Evolutionary conservation across 805 yeast genomes (phyloP).

Genomic region (Yarrowia sp.): DNA sequence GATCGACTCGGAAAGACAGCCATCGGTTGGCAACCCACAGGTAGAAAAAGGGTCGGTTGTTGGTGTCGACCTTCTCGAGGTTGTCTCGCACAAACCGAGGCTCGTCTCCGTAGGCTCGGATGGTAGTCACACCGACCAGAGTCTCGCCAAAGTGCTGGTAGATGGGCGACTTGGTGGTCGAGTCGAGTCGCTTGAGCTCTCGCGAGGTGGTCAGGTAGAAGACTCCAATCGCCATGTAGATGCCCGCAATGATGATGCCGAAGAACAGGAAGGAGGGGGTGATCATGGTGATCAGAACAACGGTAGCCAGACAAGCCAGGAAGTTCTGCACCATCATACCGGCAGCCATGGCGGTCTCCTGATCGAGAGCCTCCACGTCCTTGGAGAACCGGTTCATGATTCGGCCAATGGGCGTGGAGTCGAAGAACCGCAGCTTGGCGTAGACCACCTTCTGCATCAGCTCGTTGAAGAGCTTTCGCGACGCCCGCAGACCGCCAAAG

Average conservation of each 20-base stretch:
- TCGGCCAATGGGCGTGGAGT: slow-evolving; percentile 92
- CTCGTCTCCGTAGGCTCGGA: slow-evolving; percentile 94
- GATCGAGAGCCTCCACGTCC: slow-evolving; percentile 88
- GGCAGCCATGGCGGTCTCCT: slow-evolving; percentile 58
- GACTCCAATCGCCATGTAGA: slow-evolving; percentile 65
- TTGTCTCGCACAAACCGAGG: slow-evolving; percentile 78
- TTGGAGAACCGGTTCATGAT: slow-evolving; percentile 85
- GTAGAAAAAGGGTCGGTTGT: slow-evolving; percentile 88
- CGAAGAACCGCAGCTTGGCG: slow-evolving; percentile 93
- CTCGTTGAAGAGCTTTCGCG: slow-evolving; percentile 53
- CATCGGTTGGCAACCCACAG: slow-evolving; percentile 95
- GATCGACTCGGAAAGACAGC: slow-evolving; percentile 80
- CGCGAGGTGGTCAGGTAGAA: slow-evolving; percentile 79
- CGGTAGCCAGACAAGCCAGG: slow-evolving; percentile 40
- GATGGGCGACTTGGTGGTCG: slow-evolving; percentile 86
- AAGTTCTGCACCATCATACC: slow-evolving; percentile 22
- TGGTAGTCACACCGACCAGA: slow-evolving; percentile 84
- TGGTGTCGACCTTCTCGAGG: slow-evolving; percentile 71
- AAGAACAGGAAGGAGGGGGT: slow-evolving; percentile 70
- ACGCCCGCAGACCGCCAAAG: slow-evolving; percentile 33
- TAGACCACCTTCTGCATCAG: slow-evolving; percentile 77
- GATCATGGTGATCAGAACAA: slow-evolving; percentile 61
- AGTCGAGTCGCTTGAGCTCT: slow-evolving; percentile 86
- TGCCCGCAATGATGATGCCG: slow-evolving; percentile 58
- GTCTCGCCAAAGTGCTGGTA: slow-evolving; percentile 97